A percentile compares a stretch with the other conserved stretches of the same genome.
Evolutionary conservation across 495 filamentous ascomycete genomes (phyloP).

Genomic region (Aspergillus leporis): DNA sequence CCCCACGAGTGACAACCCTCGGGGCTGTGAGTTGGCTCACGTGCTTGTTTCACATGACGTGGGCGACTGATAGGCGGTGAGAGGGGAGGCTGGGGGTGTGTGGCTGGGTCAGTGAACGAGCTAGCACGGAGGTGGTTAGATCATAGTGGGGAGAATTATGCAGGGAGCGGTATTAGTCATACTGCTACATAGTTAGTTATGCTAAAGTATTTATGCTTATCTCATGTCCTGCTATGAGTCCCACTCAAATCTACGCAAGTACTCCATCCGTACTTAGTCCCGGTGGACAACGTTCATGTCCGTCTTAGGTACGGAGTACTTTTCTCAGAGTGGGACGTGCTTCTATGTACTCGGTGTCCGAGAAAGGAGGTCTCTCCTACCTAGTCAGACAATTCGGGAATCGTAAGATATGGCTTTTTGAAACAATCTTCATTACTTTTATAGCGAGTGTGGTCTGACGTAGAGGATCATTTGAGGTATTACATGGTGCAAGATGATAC

Average conservation of each 20-base stretch:
- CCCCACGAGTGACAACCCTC: background rate
- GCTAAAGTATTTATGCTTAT: background rate
- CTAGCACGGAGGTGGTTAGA: background rate
- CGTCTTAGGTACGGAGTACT: background rate
- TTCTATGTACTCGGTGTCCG: background rate
- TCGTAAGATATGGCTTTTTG: background rate
- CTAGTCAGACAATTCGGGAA: background rate
- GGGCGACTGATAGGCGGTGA: conserved; percentile 13
- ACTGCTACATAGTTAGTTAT: background rate
- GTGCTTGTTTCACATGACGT: conserved; percentile 34
- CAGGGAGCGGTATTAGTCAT: background rate
- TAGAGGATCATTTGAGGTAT: conserved; percentile 2
- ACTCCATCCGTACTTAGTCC: background rate
- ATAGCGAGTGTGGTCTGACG: background rate
- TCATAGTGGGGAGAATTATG: background rate
- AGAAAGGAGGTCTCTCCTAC: background rate
- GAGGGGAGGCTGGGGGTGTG: conserved; percentile 1
- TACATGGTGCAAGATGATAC: background rate
- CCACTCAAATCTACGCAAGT: background rate
- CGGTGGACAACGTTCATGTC: background rate
- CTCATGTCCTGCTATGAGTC: background rate
- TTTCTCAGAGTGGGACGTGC: background rate
- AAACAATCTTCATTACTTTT: background rate
- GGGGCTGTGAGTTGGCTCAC: conserved; percentile 23
- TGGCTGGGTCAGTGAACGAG: conserved; percentile 3